Base-by-base conservation (phyloP, 2,329 filamentous ascomycete genomes). In the Aquanectria penicillioides region DNA sequence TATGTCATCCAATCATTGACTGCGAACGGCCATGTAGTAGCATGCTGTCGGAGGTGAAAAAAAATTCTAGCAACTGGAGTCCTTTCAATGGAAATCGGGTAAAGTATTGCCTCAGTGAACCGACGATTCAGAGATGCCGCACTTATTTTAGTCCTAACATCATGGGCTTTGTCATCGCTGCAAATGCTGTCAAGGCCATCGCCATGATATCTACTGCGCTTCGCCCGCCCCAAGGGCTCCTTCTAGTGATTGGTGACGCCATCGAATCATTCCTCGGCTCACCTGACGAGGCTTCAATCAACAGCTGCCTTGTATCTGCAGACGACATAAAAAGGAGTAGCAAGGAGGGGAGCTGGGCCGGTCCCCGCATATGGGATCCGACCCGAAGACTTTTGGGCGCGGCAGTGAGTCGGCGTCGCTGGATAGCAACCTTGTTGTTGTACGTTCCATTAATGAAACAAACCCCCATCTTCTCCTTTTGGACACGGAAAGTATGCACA, bases 201-300 rank as follows among this genome's bases (percentile, higher is more conserved):
- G 29, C 60, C 7, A 44, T 62, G 3, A 10, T 53, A 7, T 60
- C 48, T 9, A 31, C 36, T 4, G 41, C 47, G 1, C 29, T 53
- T 3, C 43, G 29, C 11, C 59, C 47, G 6, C 57, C 59, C 0
- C 17, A 51, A 10, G 56, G 54, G 2, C 51, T 53, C 7, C 23
- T 62, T 7, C 20, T 62, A 10, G 41, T 46, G 5, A 44, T 62
- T 7, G 59, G 59, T 7, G 59, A 62, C 20, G 57, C 59, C 2
- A 62, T 62, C 11, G 13, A 46, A 22, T 57, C 47, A 1, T 57
- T 57, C 22, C 17, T 57, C 4, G 28, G 23, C 10, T 25, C 38
- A 6, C 54, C 54, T 2, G 54, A 57, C 28, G 11, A 11, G 3
- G 17, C 18, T 8, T 61, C 59, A 2, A 53, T 15, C 15, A 26